These are phyloP conservation scores for Sinapis alba DNA, from an alignment of 441 rosid genomes.

Conservation along the genomic window DNA sequence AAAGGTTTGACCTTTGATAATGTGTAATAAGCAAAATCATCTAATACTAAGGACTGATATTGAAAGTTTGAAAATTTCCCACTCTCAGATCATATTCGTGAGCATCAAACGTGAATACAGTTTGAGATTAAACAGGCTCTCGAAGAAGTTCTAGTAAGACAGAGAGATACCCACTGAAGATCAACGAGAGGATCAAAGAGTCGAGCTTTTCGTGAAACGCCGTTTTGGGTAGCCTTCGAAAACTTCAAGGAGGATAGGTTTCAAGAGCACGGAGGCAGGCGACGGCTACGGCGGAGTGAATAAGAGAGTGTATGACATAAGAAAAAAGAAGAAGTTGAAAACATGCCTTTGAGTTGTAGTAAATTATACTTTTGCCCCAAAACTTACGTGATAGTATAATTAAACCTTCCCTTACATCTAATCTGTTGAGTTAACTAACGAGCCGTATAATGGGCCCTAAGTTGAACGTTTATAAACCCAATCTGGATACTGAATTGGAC, in stretches of 20 bases:
- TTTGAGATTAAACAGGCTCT: background rate
- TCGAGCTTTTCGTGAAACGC: background rate
- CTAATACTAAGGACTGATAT: background rate
- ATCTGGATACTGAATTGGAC: too few species aligned
- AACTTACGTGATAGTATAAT: background rate
- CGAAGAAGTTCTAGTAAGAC: background rate
- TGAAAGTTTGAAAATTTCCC: background rate
- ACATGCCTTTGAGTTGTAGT: background rate
- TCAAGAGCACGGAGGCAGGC: background rate
- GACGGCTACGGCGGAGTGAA: background rate
- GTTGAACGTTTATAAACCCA: too few species aligned
- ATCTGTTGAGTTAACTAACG: background rate
- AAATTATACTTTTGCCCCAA: background rate
- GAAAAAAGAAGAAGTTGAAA: background rate
- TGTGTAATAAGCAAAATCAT: background rate
- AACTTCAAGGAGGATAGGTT: background rate
- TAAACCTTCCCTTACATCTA: background rate
- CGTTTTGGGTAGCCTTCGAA: background rate
- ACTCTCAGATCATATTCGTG: background rate
- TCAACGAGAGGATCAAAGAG: background rate
- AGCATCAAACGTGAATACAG: background rate
- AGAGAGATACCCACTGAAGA: constrained; percentile 14
- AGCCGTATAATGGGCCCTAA: background rate
- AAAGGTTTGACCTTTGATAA: background rate
- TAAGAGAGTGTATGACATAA: background rate